Percentiles rank a stretch among this genome's conserved stretches.
Conservation (phyloP, 805 yeast genomes). For the Candida boleticola region DNA sequence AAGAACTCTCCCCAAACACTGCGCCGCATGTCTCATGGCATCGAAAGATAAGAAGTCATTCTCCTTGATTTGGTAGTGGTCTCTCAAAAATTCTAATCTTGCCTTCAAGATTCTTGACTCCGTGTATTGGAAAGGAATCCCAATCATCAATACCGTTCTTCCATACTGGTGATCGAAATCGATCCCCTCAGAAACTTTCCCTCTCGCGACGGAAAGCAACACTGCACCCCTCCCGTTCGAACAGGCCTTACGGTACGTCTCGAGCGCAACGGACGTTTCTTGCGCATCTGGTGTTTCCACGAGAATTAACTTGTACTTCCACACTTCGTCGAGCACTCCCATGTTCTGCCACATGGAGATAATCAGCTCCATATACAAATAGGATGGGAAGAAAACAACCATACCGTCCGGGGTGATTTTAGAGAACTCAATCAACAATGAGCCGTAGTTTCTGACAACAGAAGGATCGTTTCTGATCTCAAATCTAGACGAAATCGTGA, state of each 20-base stretch:
- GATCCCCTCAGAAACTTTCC: slow-evolving; percentile 97
- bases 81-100: slow-evolving; percentile 87
- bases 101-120: slow-evolving; percentile 96
- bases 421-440: slow-evolving; percentile 84
- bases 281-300: slow-evolving; percentile 99
- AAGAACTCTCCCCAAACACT: slow-evolving; percentile 93
- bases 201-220: slow-evolving; percentile 94
- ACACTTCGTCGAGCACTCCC: slow-evolving; percentile 97
- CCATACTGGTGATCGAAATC: slow-evolving; percentile 99
- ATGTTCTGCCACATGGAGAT: slow-evolving; percentile 98
- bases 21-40: slow-evolving; percentile 99
- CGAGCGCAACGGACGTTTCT: slow-evolving; percentile 93
- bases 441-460: slow-evolving; percentile 95
- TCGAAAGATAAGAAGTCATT: slow-evolving; percentile 95
- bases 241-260: slow-evolving; percentile 94
- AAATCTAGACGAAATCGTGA: slow-evolving; percentile 91
- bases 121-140: slow-evolving; percentile 98
- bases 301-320: slow-evolving; percentile 92
- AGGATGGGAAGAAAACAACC: slow-evolving; percentile 97
- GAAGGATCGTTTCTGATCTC: slow-evolving; percentile 98
- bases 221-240: slow-evolving; percentile 98
- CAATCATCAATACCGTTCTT: slow-evolving; percentile 96
- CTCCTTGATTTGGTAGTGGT: slow-evolving; percentile 88
- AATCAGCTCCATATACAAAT: slow-evolving; percentile 95
- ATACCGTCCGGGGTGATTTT: slow-evolving; percentile 97